Evolutionary conservation across 139 green algal genomes (phyloP).

Genomic region (Astrephomene gubernaculifera): DNA sequence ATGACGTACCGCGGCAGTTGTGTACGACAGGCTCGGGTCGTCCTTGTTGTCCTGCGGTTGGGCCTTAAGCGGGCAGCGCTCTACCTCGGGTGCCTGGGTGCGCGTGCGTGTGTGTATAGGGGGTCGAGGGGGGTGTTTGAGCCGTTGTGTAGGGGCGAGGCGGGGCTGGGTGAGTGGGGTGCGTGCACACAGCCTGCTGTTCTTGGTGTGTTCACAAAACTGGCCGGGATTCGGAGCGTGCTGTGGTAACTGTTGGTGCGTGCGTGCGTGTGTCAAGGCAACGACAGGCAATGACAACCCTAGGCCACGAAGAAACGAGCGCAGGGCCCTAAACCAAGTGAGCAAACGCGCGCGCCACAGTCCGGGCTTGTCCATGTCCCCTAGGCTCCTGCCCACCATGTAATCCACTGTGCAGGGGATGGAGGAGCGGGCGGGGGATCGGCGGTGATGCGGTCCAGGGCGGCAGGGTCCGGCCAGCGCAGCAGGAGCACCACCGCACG

Average conservation of each 20-base stretch:
- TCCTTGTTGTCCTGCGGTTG: conserved; percentile 42
- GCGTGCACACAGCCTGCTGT: too few relatives aligned
- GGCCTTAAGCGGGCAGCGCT: conserved; percentile 40
- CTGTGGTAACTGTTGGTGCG: neutral
- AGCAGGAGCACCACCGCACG: too few relatives aligned
- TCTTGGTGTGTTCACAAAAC: too few relatives aligned
- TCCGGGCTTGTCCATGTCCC: too few relatives aligned
- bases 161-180: too few relatives aligned
- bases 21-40: neutral
- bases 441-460: too few relatives aligned
- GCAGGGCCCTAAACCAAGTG: too few relatives aligned
- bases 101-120: neutral
- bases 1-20: conserved; percentile 15
- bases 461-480: too few relatives aligned
- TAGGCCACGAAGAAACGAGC: neutral
- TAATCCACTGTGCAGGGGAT: conserved; percentile 67
- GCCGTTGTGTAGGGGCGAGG: too few relatives aligned
- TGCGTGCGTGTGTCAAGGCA: neutral
- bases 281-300: neutral
- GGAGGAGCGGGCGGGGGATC: too few relatives aligned
- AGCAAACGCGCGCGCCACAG: too few relatives aligned
- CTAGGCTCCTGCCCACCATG: conserved; percentile 45
- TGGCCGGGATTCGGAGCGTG: neutral
- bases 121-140: too few relatives aligned
- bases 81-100: conserved; percentile 45